These are phyloP conservation scores for Melampsora larici-populina DNA, from an alignment of 1,284 basidiomycete genomes.

Conservation along the genomic window DNA sequence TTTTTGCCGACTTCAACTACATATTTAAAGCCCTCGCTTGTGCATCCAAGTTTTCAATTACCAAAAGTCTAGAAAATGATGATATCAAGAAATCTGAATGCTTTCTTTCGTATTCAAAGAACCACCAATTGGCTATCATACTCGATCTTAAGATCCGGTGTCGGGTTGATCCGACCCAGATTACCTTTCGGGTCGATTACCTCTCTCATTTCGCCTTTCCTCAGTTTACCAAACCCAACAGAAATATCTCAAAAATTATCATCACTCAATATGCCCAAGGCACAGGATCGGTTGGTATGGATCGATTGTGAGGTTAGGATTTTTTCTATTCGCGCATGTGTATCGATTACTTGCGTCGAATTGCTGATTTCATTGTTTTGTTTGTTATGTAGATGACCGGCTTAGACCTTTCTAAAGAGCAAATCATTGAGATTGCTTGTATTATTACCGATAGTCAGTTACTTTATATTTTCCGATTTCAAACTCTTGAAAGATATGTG, in stretches of 20 bases:
- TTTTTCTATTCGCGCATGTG: neutral
- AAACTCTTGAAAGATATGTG: slow-evolving; percentile 44
- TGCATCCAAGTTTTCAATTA: too few relatives aligned
- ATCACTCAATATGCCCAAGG: neutral
- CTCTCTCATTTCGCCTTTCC: too few relatives aligned
- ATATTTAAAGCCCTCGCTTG: too few relatives aligned
- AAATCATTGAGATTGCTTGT: slow-evolving; percentile 52
- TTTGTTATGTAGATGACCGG: slow-evolving; percentile 50
- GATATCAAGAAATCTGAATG: too few relatives aligned
- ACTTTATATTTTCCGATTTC: slow-evolving; percentile 47
- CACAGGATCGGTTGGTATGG: slow-evolving; percentile 28
- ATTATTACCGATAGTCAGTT: slow-evolving; percentile 52
- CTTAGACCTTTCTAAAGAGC: slow-evolving; percentile 47
- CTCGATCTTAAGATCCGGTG: too few relatives aligned
- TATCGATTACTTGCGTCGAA: neutral
- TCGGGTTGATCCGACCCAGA: too few relatives aligned
- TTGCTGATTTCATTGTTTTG: neutral
- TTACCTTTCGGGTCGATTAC: too few relatives aligned
- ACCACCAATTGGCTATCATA: too few relatives aligned
- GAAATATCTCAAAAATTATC: neutral
- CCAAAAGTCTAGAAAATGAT: too few relatives aligned
- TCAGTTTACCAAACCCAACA: neutral
- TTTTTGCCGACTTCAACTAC: too few relatives aligned
- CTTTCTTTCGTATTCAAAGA: too few relatives aligned
- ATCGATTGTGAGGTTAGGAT: slow-evolving; percentile 39